Percentiles rank a stretch among this genome's conserved stretches.
phyloP scores from a whole-genome alignment of 352 stramenopile genomes.

The Pythium phragmiticola region DNA sequence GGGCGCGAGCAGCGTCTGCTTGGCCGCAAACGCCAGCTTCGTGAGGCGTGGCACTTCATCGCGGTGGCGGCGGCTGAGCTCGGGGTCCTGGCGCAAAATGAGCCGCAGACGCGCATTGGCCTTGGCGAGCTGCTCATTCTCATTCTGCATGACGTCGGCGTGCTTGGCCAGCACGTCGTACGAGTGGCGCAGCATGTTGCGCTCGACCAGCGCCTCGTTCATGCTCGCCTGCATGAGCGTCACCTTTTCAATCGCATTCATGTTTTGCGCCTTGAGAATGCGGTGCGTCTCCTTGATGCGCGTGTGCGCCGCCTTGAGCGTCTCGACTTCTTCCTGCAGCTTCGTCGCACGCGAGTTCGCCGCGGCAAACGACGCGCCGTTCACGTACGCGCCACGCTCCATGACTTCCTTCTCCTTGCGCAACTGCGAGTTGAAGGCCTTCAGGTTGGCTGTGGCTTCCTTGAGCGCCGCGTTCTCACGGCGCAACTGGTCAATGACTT shows the following conservation, averaged over 20 bases:
- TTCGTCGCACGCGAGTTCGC: conserved; percentile 85
- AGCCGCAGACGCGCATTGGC: conserved; percentile 80
- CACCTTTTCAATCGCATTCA: conserved; percentile 81
- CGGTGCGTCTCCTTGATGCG: conserved; percentile 85
- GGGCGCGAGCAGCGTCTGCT: conserved; percentile 47
- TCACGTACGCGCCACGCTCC: conserved; percentile 86
- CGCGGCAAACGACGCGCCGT: conserved; percentile 81
- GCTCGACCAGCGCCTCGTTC: conserved; percentile 69
- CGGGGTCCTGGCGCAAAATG: conserved; percentile 81
- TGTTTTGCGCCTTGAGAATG: conserved; percentile 79
- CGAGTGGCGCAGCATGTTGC: conserved; percentile 68
- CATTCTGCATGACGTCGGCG: conserved; percentile 71
- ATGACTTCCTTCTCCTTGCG: conserved; percentile 90
- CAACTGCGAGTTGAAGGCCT: conserved; percentile 76
- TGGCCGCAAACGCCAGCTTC: conserved; percentile 73
- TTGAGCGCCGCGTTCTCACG: conserved; percentile 82
- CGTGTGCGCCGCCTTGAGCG: conserved; percentile 67
- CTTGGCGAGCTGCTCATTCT: conserved; percentile 84
- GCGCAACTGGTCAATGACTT: conserved; percentile 84
- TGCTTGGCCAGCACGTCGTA: conserved; percentile 74
- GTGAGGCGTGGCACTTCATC: conserved; percentile 83
- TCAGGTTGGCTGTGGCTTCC: conserved; percentile 82
- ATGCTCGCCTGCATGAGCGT: conserved; percentile 73
- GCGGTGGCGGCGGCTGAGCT: conserved; percentile 81
- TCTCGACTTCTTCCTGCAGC: conserved; percentile 83